Conservation (phyloP, 331 rosid genomes). For the Stylosanthes scabra region DNA sequence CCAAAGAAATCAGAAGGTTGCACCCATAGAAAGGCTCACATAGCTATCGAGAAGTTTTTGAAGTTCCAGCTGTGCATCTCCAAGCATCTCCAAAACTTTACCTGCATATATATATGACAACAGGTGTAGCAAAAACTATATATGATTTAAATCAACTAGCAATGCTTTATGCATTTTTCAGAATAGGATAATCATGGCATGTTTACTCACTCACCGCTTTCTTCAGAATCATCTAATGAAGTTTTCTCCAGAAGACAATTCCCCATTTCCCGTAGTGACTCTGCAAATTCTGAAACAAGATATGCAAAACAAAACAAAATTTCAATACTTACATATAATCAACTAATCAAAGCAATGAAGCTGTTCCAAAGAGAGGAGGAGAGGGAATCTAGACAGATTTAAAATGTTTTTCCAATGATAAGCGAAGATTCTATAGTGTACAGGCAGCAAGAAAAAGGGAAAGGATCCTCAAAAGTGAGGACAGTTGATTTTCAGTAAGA, state of each 20-base stretch:
- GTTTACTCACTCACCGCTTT: slow-evolving; percentile 69
- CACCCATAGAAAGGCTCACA: slow-evolving; percentile 63
- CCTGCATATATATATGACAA: slow-evolving; percentile 57
- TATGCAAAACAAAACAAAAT: background rate
- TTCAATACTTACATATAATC: slow-evolving; percentile 19
- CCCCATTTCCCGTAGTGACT: slow-evolving; percentile 92
- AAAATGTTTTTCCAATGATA: slow-evolving; percentile 2
- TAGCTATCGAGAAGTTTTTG: slow-evolving; percentile 82
- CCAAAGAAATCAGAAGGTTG: slow-evolving; percentile 34
- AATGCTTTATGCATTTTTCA: background rate
- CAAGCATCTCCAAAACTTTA: slow-evolving; percentile 73
- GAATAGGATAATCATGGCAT: slow-evolving; percentile 33
- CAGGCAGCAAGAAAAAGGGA: background rate
- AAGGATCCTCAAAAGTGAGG: too few species aligned
- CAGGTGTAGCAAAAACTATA: slow-evolving; percentile 43
- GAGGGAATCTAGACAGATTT: slow-evolving; percentile 4
- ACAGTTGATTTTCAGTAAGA: too few species aligned
- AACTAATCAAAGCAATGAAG: slow-evolving; percentile 26
- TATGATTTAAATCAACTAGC: slow-evolving; percentile 41
- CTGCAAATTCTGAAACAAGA: slow-evolving; percentile 77
- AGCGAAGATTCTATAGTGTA: background rate
- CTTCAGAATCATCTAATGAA: slow-evolving; percentile 62
- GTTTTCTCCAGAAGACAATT: slow-evolving; percentile 77
- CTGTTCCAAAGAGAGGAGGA: slow-evolving; percentile 5
- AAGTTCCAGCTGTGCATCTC: slow-evolving; percentile 78